phyloP scores from a whole-genome alignment of 257 asterid genomes.

The Penstemon newberryi region DNA sequence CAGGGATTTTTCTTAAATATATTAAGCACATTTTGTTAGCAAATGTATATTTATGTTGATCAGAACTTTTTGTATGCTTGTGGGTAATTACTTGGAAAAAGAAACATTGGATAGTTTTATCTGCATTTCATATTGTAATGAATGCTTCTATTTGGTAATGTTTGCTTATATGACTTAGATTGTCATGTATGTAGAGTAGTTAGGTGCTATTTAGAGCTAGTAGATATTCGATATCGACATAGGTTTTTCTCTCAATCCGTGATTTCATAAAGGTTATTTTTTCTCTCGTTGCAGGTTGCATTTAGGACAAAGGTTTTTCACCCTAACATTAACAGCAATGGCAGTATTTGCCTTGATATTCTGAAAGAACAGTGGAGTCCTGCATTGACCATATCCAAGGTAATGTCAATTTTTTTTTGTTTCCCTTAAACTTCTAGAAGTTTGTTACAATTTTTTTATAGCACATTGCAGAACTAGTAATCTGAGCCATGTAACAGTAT shows the following conservation, averaged over 20 bases:
- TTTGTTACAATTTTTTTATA: neutral
- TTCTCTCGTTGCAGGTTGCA: constrained; percentile 50
- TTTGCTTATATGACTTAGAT: neutral
- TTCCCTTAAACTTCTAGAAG: neutral
- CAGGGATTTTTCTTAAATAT: neutral
- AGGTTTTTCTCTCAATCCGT: neutral
- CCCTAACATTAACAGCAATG: constrained; percentile 65
- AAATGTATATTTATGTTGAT: neutral
- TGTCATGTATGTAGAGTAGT: neutral
- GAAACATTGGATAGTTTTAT: neutral
- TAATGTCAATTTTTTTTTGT: constrained; percentile 14
- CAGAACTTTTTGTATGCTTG: neutral
- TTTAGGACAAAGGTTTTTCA: constrained; percentile 38
- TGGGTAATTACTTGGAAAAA: neutral
- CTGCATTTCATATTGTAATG: no score
- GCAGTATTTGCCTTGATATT: constrained; percentile 77
- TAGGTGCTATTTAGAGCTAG: no score
- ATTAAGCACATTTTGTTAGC: neutral
- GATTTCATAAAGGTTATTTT: neutral
- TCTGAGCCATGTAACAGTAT: neutral
- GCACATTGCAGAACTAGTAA: neutral
- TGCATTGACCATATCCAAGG: constrained; percentile 77
- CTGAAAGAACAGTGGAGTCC: constrained; percentile 85
- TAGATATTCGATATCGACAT: no score
- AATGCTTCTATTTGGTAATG: no score